These are phyloP conservation scores for Hypomontagnella monticulosa DNA, from an alignment of 495 filamentous ascomycete species.

Conservation along the genomic window DNA sequence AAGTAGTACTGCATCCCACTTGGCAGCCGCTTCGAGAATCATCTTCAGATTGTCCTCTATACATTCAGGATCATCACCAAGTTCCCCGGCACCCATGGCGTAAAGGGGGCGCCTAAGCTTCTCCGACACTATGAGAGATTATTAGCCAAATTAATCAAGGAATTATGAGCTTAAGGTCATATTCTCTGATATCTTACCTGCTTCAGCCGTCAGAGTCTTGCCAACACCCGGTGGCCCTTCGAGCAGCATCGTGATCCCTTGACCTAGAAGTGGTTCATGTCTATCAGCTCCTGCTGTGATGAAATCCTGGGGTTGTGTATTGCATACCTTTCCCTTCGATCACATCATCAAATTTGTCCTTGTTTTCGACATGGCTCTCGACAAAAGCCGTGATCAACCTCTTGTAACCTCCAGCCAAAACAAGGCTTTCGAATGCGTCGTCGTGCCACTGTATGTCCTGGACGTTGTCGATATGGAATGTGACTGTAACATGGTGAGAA, in stretches of 20 bases:
- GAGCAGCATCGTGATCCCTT: constrained; percentile 66
- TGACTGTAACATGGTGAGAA: constrained; percentile 28
- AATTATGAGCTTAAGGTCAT: neutral
- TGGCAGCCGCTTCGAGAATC: constrained; percentile 58
- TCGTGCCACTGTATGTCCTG: constrained; percentile 62
- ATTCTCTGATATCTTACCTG: constrained; percentile 20
- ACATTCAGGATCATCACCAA: constrained; percentile 56
- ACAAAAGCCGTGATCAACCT: constrained; percentile 65
- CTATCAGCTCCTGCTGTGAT: neutral
- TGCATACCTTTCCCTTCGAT: constrained; percentile 63
- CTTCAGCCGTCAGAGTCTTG: constrained; percentile 67
- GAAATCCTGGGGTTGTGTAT: neutral
- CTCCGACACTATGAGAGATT: constrained; percentile 54
- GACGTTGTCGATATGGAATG: constrained; percentile 51
- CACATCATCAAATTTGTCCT: constrained; percentile 72
- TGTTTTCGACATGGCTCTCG: constrained; percentile 55
- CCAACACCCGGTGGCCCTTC: constrained; percentile 65
- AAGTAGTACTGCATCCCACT: constrained; percentile 64
- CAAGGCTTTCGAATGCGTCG: constrained; percentile 66
- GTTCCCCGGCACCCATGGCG: constrained; percentile 61
- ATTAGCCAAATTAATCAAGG: neutral
- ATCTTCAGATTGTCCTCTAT: constrained; percentile 61
- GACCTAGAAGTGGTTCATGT: constrained; percentile 2
- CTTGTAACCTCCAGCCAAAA: constrained; percentile 63
- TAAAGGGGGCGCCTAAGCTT: constrained; percentile 60